A percentile compares a stretch with the other conserved stretches of the same genome.
Conservation (phyloP, 2,329 filamentous ascomycete species). For the Endoconidiophora polonica region DNA sequence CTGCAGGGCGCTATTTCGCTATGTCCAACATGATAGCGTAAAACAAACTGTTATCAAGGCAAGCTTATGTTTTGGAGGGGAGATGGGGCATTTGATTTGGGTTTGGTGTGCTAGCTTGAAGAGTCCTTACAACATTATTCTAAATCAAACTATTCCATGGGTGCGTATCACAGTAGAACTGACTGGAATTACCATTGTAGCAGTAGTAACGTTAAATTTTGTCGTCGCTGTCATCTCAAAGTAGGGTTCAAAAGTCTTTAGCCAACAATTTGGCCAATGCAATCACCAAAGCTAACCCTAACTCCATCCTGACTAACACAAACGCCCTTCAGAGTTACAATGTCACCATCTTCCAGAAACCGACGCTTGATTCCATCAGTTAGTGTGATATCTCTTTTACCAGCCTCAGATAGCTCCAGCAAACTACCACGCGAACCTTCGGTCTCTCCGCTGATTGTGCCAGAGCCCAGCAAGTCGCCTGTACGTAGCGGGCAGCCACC, state of each 20-base stretch:
- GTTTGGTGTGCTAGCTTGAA: not conserved
- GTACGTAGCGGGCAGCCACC: conserved; percentile 53
- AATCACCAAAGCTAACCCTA: conserved; percentile 29
- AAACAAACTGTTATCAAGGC: not conserved
- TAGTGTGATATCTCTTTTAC: conserved; percentile 27
- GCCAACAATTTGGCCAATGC: conserved; percentile 20
- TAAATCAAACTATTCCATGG: too few species aligned
- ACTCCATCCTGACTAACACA: conserved; percentile 17
- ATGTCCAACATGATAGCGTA: too few species aligned
- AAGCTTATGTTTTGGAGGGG: not conserved
- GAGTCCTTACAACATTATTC: too few species aligned
- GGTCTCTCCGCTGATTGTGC: conserved; percentile 24
- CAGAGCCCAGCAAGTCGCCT: conserved; percentile 51
- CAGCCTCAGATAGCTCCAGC: conserved; percentile 29
- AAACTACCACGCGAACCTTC: conserved; percentile 25
- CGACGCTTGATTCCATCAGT: conserved; percentile 24
- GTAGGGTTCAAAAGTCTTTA: not conserved
- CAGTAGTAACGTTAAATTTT: too few species aligned
- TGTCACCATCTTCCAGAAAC: conserved; percentile 31
- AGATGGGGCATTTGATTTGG: not conserved
- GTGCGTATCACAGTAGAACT: too few species aligned
- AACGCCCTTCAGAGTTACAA: conserved; percentile 25
- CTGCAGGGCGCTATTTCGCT: too few species aligned
- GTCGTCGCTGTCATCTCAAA: too few species aligned
- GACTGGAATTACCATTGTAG: too few species aligned